phyloP scores from a whole-genome alignment of 495 filamentous ascomycete genomes.

The Podospora pseudocomata region DNA sequence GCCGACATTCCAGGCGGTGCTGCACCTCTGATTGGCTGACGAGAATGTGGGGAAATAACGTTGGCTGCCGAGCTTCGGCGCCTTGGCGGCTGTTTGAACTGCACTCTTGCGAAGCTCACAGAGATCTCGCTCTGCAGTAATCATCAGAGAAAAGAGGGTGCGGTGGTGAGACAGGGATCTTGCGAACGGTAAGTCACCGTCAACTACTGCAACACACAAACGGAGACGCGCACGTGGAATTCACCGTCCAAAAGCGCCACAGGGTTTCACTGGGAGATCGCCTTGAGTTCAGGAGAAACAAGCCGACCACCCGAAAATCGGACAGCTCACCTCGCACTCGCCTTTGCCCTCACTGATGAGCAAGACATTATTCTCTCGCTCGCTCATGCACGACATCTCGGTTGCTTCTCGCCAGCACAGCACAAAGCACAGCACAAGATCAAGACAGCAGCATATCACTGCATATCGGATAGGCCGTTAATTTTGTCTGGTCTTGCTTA shows the following conservation, averaged over 20 bases:
- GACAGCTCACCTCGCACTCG: background rate
- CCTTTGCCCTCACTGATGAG: background rate
- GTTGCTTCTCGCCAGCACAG: background rate
- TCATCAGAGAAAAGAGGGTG: background rate
- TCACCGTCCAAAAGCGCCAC: conserved; percentile 7
- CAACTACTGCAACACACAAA: background rate
- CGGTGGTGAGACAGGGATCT: conserved; percentile 1
- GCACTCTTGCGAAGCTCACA: background rate
- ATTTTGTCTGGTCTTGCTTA: background rate
- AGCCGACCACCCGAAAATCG: background rate
- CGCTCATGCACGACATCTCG: conserved; percentile 6
- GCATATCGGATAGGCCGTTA: background rate
- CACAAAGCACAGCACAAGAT: background rate
- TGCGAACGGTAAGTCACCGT: background rate
- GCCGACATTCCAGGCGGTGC: conserved; percentile 29
- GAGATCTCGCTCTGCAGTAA: background rate
- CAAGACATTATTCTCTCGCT: background rate
- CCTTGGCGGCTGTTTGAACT: conserved; percentile 2
- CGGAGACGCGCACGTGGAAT: conserved; percentile 7
- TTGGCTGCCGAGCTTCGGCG: conserved; percentile 9
- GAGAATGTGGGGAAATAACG: conserved; percentile 26
- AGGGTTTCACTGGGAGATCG: conserved; percentile 8
- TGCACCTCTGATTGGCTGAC: conserved; percentile 26
- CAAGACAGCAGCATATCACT: background rate
- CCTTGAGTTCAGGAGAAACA: background rate